phyloP scores from a whole-genome alignment of 2,329 filamentous ascomycete species.

The Ambrosiella xylebori region DNA sequence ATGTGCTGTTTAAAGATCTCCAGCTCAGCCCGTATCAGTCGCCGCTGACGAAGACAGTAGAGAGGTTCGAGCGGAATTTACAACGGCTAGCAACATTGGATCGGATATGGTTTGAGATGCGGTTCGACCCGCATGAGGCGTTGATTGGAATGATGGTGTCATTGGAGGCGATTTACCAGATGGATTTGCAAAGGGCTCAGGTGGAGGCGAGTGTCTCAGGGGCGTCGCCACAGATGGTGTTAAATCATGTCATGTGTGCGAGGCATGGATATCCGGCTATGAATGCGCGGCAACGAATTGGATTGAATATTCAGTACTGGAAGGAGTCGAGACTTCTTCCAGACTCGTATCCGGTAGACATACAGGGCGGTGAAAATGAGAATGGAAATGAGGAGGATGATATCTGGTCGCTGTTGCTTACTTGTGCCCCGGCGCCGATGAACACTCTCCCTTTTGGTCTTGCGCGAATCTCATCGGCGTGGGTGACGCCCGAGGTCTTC shows the following conservation, averaged over 20 bases:
- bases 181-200: slow-evolving; percentile 45
- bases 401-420: slow-evolving; percentile 51
- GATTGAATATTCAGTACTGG: slow-evolving; percentile 65
- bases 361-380: not conserved
- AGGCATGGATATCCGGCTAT: slow-evolving; percentile 54
- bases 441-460: slow-evolving; percentile 6
- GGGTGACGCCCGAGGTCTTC: slow-evolving; percentile 52
- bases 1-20: slow-evolving; percentile 49
- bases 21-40: slow-evolving; percentile 40
- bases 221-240: slow-evolving; percentile 27
- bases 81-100: slow-evolving; percentile 53
- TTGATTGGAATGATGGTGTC: slow-evolving; percentile 57
- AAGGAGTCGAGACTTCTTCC: slow-evolving; percentile 38
- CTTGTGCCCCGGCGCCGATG: slow-evolving; percentile 45
- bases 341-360: not conserved
- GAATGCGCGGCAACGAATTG: slow-evolving; percentile 49
- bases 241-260: slow-evolving; percentile 46
- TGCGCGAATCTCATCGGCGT: slow-evolving; percentile 48
- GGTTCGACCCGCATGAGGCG: slow-evolving; percentile 62
- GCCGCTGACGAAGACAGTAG: slow-evolving; percentile 52
- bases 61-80: slow-evolving; percentile 54
- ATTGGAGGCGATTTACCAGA: slow-evolving; percentile 49
- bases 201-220: not conserved
- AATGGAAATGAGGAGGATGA: slow-evolving; percentile 20
- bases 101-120: slow-evolving; percentile 49